Conservation (phyloP, 1,284 basidiomycete genomes). For the Xerocomus nothofagi region DNA sequence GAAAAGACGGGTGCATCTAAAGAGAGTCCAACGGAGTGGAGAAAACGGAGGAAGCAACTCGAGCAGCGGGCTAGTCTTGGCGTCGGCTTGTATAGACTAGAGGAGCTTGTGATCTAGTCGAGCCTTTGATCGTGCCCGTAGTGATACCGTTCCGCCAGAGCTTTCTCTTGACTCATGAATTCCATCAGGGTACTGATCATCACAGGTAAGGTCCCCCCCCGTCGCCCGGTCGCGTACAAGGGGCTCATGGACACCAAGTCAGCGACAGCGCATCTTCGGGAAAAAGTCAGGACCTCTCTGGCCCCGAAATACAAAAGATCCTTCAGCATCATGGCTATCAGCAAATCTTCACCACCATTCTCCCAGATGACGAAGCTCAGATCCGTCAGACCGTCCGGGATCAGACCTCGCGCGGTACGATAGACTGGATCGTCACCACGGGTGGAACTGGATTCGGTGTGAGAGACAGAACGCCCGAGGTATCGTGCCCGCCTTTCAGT, state of each 20-base stretch:
- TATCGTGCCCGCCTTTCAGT: conserved; percentile 27
- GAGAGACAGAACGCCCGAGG: conserved; percentile 81
- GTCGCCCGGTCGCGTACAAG: not conserved
- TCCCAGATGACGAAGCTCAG: conserved; percentile 60
- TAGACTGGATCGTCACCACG: conserved; percentile 79
- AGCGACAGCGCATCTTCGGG: conserved; percentile 67
- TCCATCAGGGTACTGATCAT: conserved; percentile 25
- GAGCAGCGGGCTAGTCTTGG: conserved; percentile 52
- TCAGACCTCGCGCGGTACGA: conserved; percentile 44
- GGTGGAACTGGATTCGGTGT: conserved; percentile 87
- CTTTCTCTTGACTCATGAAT: conserved; percentile 16
- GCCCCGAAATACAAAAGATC: conserved; percentile 58
- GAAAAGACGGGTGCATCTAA: conserved; percentile 40
- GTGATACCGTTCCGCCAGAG: not conserved
- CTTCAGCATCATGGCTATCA: conserved; percentile 44
- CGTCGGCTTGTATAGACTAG: conserved; percentile 67
- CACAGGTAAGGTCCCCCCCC: conserved; percentile 23
- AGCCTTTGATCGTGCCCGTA: not conserved
- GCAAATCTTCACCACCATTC: conserved; percentile 42
- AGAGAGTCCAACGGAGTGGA: conserved; percentile 51
- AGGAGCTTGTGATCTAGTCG: conserved; percentile 60
- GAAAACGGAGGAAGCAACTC: conserved; percentile 50
- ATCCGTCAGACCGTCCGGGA: conserved; percentile 51
- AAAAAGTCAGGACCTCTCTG: conserved; percentile 58
- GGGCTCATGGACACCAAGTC: conserved; percentile 41